Evolutionary conservation across 768 basidiomycete genomes (phyloP), one percentile per base, ranked within the genome.

Genomic region (Cystofilobasidium capitatum): DNA sequence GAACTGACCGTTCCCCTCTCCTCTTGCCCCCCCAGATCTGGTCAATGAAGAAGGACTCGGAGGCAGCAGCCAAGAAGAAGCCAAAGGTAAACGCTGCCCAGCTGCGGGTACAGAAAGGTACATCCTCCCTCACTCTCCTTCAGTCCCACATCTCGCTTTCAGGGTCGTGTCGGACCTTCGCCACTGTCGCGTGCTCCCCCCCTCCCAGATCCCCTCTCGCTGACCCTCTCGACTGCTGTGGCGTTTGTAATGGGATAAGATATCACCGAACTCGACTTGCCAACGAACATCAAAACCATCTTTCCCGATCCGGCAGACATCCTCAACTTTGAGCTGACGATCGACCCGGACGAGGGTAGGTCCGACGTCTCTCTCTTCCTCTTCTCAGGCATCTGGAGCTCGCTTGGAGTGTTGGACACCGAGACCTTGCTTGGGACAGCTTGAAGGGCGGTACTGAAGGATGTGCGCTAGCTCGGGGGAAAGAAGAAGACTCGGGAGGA

Each of bases 21-120:
- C 44, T n/a, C 24, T 7, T 20, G 44, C 44, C 44, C 44, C 17
- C 44, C 44, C 69, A 99, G 96, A 97, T 99, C 75, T 97, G 96
- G 88, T 90, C 87, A 72, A 91, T 99, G 88, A 98, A 98, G 86
- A 98, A 98, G 86, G 89, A 87, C 74, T 91, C 97, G 81, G 91
- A 98, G 75, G 89, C 89, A 65, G 91, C 92, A 64, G 87, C 90
- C 8, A 97, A 91, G 88, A 94, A 86, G 85, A 90, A 88, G 82
- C 96, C 96, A 51, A 97, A 94, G 85, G 96, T 91, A 54, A 91
- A 89, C 75, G 94, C 96, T 20, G 96, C 96, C 35, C 93, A 97
- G 79, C 89, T 99, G 77, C 85, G 96, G 66, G 94, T 99, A n/a
- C 96, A 99, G 83, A 99, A 98, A 82, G 96, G 96, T 91, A 69